phyloP scores from a whole-genome alignment of 352 stramenopile species.

The Phytophthora podocarpi region DNA sequence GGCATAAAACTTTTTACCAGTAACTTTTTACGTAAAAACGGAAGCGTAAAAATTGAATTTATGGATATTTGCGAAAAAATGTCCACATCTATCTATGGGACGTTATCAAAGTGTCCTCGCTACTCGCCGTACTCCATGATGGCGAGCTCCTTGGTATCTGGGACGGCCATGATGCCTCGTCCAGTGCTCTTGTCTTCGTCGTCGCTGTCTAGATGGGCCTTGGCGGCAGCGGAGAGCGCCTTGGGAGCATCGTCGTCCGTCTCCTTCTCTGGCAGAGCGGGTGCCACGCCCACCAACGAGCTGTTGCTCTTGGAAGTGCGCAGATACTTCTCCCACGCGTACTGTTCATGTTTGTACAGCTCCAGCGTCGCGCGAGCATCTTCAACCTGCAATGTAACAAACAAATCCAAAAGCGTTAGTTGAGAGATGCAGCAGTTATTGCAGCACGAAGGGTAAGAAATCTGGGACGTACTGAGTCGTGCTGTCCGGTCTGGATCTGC shows the following conservation, averaged over 20 bases:
- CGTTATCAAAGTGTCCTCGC: conserved; percentile 1
- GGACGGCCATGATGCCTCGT: conserved; percentile 37
- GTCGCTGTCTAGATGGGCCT: conserved; percentile 46
- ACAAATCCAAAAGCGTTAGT: not conserved
- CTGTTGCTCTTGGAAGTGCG: conserved; percentile 62
- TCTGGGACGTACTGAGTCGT: conserved; percentile 73
- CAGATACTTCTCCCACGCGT: conserved; percentile 86
- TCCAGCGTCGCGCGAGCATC: conserved; percentile 77
- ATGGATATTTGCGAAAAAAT: conserved; percentile 8
- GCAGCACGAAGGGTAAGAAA: not conserved
- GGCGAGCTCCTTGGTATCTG: conserved; percentile 67
- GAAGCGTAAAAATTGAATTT: conserved; percentile 25
- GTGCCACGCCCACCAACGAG: conserved; percentile 57
- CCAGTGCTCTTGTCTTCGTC: conserved; percentile 25
- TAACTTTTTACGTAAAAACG: conserved; percentile 26
- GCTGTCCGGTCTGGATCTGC: conserved; percentile 82
- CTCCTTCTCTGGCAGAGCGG: conserved; percentile 42
- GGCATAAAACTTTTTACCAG: conserved; percentile 8
- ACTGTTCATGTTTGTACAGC: conserved; percentile 87
- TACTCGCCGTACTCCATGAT: conserved; percentile 83
- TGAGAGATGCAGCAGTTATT: not conserved
- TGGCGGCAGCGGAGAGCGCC: conserved; percentile 28
- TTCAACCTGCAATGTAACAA: conserved; percentile 61
- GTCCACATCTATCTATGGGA: not conserved
- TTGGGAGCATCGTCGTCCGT: conserved; percentile 22